Evolutionary conservation across 129 eudicot species (phyloP), one percentile per base, ranked within the genome.

Genomic region (Chrysanthemum lavandulifolium): DNA sequence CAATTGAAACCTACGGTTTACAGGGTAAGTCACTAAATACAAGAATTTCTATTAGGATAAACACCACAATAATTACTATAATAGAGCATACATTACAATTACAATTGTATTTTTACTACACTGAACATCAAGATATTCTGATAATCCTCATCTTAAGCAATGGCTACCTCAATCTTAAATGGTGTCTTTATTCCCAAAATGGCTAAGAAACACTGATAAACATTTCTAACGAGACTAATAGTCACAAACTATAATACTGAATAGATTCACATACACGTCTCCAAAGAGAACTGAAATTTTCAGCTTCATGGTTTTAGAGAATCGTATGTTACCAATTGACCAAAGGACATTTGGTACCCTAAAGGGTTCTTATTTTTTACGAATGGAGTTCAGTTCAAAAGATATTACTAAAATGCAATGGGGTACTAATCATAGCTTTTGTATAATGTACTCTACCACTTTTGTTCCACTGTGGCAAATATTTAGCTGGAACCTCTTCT

Each of bases 1-100:
- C 97, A 94, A 15, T 81, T 69, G 33, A 88, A 76, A 86, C 97
- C 99, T 94, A 80, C 49, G 56, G 54, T 45, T 57, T 52, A 76
- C 21, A 60, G 56, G 25, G 19, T 25, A 40, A 7, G 47, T 40
- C 6, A 40, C 10, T 8, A 40, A 40, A 40, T 40, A 40, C 47
- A 40, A 40, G 47, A 40, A 40, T 10, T 14, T 53, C 58, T 53
- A 53, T 53, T 53, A 0, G 18, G 64, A n/a, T 16, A 73, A 60
- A 49, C 2, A 40, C 47, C 47, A 40, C 47, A 33, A 33, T 19
- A 19, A 19, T 19, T 19, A 19, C 21, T 19, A 19, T 19, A 19
- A 19, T 19, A 19, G 21, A 19, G 21, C 21, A 19, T 19, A 19
- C 21, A 19, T 0, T 19, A 19, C 21, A 19, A 19, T 19, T 19